Evolutionary conservation across 108 stramenopile genomes (phyloP).

Genomic region (Pseudonitzschia multiseries): DNA sequence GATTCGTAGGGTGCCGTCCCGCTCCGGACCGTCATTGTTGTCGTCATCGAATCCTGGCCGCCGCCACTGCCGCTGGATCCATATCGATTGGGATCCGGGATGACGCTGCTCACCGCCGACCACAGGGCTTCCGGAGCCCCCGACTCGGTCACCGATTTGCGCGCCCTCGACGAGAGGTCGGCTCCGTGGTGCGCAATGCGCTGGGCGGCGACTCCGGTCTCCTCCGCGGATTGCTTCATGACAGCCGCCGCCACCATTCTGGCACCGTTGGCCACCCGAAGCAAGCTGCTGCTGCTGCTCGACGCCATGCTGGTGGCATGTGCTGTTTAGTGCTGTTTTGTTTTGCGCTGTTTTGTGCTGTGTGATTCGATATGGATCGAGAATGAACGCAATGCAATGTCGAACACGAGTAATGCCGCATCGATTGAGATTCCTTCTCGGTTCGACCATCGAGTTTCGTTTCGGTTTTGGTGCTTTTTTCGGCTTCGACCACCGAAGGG

Average conservation of each 20-base stretch:
- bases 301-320: background rate
- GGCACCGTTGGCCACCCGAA: conserved; percentile 28
- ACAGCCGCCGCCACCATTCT: conserved; percentile 33
- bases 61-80: background rate
- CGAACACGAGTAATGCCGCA: too few species aligned
- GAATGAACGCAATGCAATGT: too few species aligned
- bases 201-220: conserved; percentile 26
- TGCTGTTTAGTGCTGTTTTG: background rate
- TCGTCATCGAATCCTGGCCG: background rate
- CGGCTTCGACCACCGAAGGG: too few species aligned
- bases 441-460: too few species aligned
- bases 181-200: conserved; percentile 30
- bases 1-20: conserved; percentile 35
- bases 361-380: too few species aligned
- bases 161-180: conserved; percentile 26
- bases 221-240: conserved; percentile 25
- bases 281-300: conserved; percentile 11
- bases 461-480: too few species aligned
- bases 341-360: too few species aligned
- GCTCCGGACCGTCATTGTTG: background rate
- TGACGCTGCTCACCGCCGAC: background rate
- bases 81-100: background rate
- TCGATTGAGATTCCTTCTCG: too few species aligned
- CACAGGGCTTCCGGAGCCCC: background rate
- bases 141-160: conserved; percentile 3